Evolutionary conservation across 306 rosid species (phyloP).

Genomic region (Quercus robur): DNA sequence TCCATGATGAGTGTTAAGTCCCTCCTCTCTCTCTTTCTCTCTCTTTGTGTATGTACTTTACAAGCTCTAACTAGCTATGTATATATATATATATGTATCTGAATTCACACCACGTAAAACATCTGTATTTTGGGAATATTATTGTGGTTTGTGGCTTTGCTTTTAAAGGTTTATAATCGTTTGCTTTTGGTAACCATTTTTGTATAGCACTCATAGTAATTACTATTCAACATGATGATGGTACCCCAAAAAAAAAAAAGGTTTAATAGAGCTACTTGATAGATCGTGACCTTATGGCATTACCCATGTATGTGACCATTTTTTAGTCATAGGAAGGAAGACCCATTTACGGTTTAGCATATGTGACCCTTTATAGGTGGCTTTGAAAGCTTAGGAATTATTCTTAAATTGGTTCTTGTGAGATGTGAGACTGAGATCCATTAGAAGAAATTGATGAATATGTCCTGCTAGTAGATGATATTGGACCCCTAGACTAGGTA

Average conservation of each 20-base stretch:
- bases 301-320: background rate
- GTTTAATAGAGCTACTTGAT: background rate
- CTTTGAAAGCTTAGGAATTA: background rate
- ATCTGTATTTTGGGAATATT: background rate
- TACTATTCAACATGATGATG: background rate
- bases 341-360: background rate
- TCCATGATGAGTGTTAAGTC: slow-evolving; percentile 69
- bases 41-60: background rate
- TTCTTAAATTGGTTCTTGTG: background rate
- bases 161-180: background rate
- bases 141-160: background rate
- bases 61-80: too few species aligned
- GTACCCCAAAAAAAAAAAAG: background rate
- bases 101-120: background rate
- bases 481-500: background rate
- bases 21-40: slow-evolving; percentile 15
- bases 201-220: background rate
- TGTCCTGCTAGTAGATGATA: background rate
- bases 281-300: background rate
- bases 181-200: background rate
- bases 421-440: too few species aligned
- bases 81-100: background rate
- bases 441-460: background rate
- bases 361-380: background rate
- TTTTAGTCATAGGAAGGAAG: background rate